Evolutionary conservation across 2,329 filamentous ascomycete genomes (phyloP), one percentile per base, ranked within the genome.

Genomic region (Keithomyces neogunnii): DNA sequence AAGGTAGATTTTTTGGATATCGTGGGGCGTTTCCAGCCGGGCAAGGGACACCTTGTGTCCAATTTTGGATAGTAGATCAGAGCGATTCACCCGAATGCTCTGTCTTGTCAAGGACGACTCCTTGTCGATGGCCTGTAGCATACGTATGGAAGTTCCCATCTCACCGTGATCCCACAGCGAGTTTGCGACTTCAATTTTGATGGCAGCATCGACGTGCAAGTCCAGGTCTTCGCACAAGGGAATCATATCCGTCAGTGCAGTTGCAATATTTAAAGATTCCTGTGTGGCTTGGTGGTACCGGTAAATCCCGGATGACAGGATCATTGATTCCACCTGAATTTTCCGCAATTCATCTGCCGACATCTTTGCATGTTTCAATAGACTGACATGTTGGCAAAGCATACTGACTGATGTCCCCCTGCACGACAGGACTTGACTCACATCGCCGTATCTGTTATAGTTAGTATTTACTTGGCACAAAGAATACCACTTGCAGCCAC

Each of bases 161-260:
- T 99, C 92, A 10, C 90, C 90, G 63, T 96, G 87, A 55, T 95
- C 89, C 92, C 93, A 99, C 1, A 99, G 73, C 5, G 95, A 89
- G 61, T 87, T 89, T 9, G 95, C 91, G 6, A 88, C 81, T 66
- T 97, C 93, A 50, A 92, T 80, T 56, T 85, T 83, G 39, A 90
- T 81, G 10, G 84, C 84, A 10, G 84, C 87, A 62, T 90, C 86
- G 44, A 96, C 81, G 52, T 84, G 80, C 2, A 97, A 70, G 0
- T 86, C 88, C n/a, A 89, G 68, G 0, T 80, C 73, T 53, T 78
- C 76, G 63, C 88, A 93, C 3, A 83, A 73, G 5, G 74, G 65
- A n/a, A 90, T 81, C 30, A 97, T 76, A 51, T 88, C 83, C 10
- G 83, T 87, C n/a, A 99, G 75, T 30, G 86, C 84, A 2, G 91